These are phyloP conservation scores for Pisolithus sp. DNA, from an alignment of 768 basidiomycete genomes.

Conservation along the genomic window DNA sequence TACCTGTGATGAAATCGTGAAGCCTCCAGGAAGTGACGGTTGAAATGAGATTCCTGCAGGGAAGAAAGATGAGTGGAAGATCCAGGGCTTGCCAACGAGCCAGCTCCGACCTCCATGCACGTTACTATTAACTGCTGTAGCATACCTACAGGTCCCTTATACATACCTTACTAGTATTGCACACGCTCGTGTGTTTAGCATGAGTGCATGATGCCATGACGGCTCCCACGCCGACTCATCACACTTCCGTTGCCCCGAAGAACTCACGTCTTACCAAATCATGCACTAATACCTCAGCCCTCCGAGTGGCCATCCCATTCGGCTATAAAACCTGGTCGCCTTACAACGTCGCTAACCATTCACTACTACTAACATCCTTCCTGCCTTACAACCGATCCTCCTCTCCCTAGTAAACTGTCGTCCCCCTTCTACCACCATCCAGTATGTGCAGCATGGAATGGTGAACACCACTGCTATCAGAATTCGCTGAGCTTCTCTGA, in stretches of 20 bases:
- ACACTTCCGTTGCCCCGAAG: neutral
- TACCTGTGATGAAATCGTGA: neutral
- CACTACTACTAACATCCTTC: neutral
- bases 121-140: neutral
- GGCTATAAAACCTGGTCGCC: conserved; percentile 1
- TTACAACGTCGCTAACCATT: neutral
- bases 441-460: conserved; percentile 57
- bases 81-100: neutral
- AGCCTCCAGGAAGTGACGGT: neutral
- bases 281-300: neutral
- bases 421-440: neutral
- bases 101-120: neutral
- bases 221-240: neutral
- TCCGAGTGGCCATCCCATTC: neutral
- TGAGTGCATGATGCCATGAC: neutral
- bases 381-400: neutral
- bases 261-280: conserved; percentile 3
- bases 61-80: neutral
- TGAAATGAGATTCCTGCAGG: neutral
- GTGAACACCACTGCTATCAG: conserved; percentile 25
- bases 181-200: neutral
- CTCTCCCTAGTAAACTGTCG: neutral
- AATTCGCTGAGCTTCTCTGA: conserved; percentile 1
- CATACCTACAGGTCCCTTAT: neutral
- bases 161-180: neutral